These are phyloP conservation scores for Acacia crassicarpa DNA, from an alignment of 306 rosid genomes.

Conservation along the genomic window DNA sequence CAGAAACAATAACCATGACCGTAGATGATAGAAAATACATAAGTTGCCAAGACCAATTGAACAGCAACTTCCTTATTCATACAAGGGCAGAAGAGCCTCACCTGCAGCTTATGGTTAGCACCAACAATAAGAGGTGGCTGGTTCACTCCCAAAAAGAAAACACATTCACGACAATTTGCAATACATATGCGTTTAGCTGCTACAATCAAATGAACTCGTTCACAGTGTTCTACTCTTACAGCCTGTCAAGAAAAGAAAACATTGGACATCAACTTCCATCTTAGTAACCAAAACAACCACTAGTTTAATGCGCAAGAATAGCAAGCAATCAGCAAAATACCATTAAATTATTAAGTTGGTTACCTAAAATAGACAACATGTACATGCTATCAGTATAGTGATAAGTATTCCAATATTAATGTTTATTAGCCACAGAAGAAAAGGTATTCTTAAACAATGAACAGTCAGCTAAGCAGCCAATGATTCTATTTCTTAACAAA, in stretches of 20 bases:
- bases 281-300: conserved; percentile 17
- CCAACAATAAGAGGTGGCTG: conserved; percentile 76
- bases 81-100: conserved; percentile 31
- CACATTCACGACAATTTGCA: conserved; percentile 92
- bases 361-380: not conserved
- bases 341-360: not conserved
- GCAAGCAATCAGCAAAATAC: conserved; percentile 16
- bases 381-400: not conserved
- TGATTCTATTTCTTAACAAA: not conserved
- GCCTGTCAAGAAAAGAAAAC: conserved; percentile 62
- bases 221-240: conserved; percentile 95
- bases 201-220: conserved; percentile 93
- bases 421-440: not conserved
- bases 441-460: not conserved
- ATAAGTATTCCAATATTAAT: not conserved
- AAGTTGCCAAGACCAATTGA: not conserved
- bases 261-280: conserved; percentile 27
- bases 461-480: not conserved
- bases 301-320: not conserved
- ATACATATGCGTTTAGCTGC: conserved; percentile 89
- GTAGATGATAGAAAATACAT: conserved; percentile 16
- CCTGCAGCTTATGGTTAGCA: conserved; percentile 91
- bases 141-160: conserved; percentile 73
- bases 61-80: conserved; percentile 25
- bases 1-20: not conserved